These are phyloP conservation scores for Pestalotiopsis fici DNA, from an alignment of 2,329 filamentous ascomycete genomes.

Conservation along the genomic window DNA sequence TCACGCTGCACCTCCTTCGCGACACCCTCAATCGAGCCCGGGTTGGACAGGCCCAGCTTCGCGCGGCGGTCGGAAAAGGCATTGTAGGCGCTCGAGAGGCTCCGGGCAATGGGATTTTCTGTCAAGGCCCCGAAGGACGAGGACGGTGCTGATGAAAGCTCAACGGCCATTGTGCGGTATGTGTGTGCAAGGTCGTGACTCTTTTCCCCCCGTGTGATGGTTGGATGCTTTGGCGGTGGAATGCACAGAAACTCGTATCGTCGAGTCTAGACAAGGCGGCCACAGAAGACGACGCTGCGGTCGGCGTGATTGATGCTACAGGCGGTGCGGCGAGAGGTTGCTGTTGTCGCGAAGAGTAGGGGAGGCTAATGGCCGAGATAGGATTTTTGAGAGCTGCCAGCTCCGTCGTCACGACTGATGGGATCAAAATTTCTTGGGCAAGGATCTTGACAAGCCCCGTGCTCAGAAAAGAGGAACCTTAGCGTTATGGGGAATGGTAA, in stretches of 20 bases:
- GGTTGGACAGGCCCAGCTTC: conserved; percentile 86
- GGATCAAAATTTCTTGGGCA: conserved; percentile 16
- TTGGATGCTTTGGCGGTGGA: conserved; percentile 11
- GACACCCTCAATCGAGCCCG: conserved; percentile 88
- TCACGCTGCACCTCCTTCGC: conserved; percentile 92
- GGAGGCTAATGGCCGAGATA: neutral
- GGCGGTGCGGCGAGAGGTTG: neutral
- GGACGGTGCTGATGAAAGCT: conserved; percentile 34
- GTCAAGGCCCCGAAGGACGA: conserved; percentile 67
- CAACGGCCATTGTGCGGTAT: conserved; percentile 49
- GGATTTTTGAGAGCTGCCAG: conserved; percentile 9
- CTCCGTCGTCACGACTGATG: conserved; percentile 13
- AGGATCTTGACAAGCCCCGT: conserved; percentile 10
- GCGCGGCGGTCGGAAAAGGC: conserved; percentile 84
- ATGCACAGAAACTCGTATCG: conserved; percentile 22
- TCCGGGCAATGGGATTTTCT: conserved; percentile 71
- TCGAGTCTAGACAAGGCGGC: conserved; percentile 11
- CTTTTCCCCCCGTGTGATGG: neutral
- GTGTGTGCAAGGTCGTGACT: conserved; percentile 16
- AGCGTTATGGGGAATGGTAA: neutral
- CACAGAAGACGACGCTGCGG: neutral
- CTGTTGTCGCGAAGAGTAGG: neutral
- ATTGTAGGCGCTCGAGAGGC: conserved; percentile 75
- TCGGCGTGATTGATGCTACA: neutral
- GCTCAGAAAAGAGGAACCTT: conserved; percentile 3